Evolutionary conservation across 495 filamentous ascomycete genomes (phyloP).

Genomic region (Saxophila tyrrhenica): DNA sequence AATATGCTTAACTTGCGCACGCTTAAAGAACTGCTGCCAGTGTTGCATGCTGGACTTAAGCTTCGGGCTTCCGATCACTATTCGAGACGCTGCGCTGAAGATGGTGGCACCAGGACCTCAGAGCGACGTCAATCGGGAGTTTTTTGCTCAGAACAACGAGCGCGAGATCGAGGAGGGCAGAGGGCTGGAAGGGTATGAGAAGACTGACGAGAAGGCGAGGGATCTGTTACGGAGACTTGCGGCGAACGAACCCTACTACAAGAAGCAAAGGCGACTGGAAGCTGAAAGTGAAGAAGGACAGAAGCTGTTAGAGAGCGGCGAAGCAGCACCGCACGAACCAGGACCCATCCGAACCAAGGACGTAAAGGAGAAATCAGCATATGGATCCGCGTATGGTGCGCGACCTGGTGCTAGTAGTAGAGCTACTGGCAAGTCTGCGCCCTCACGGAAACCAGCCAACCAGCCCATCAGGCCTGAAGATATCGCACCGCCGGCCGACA

Average conservation of each 20-base stretch:
- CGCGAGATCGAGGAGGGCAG: slow-evolving; percentile 85
- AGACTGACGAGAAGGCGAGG: slow-evolving; percentile 89
- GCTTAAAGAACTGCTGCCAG: slow-evolving; percentile 95
- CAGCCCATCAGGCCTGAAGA: slow-evolving; percentile 71
- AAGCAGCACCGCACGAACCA: slow-evolving; percentile 20
- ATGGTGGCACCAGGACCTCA: slow-evolving; percentile 88
- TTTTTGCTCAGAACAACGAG: slow-evolving; percentile 95
- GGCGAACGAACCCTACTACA: slow-evolving; percentile 87
- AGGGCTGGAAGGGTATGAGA: slow-evolving; percentile 78
- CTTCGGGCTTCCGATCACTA: slow-evolving; percentile 84
- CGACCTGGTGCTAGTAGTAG: neutral
- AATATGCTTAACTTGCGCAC: slow-evolving; percentile 90
- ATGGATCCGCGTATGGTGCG: slow-evolving; percentile 5
- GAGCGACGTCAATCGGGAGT: slow-evolving; percentile 88
- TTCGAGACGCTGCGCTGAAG: slow-evolving; percentile 94
- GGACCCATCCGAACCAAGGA: slow-evolving; percentile 30
- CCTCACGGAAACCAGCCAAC: slow-evolving; percentile 44
- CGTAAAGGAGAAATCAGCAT: slow-evolving; percentile 19
- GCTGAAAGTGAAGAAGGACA: slow-evolving; percentile 35
- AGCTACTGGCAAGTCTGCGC: slow-evolving; percentile 5
- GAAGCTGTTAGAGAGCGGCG: slow-evolving; percentile 32
- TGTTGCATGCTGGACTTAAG: slow-evolving; percentile 97
- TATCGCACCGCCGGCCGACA: slow-evolving; percentile 70
- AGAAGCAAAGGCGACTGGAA: slow-evolving; percentile 62
- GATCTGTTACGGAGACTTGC: slow-evolving; percentile 78